Evolutionary conservation across 73 alveolate genomes (phyloP), one percentile per base, ranked within the genome.

Genomic region (Symbiodinium pilosum): DNA sequence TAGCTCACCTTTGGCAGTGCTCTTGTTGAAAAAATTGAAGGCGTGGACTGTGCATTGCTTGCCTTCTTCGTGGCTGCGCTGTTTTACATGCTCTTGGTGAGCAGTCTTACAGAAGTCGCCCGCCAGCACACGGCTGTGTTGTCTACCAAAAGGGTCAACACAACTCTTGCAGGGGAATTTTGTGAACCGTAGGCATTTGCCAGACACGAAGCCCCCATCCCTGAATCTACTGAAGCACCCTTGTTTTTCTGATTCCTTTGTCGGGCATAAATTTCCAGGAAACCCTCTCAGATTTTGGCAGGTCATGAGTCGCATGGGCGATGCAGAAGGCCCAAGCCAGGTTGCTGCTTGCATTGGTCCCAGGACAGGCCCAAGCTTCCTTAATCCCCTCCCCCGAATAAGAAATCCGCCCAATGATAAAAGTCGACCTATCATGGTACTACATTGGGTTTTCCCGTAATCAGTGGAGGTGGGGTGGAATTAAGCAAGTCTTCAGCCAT

Each of bases 311-410:
- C 85, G 85, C 32, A 73, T 73, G 85, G 85, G 85, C 5, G 41
- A 73, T 73, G 85, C 85, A 5, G 85, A 73, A 73, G 85, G 85
- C 8, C 85, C 85, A 26, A 73, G 85, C 43, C 85, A 73, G 30
- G 85, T 73, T 34, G 85, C 85, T 6, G 85, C 85, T 26, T 73
- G 85, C 85, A 73, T 73, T 26, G 85, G 85, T 20, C 85, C 85
- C 44, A 73, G 85, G 85, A 73, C 30, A 32, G 85, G 83, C 14
- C 71, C 26, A 12, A 3, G 73, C 26, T 54, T n/a, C 34, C n/a
- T n/a, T n/a, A n/a, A n/a, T n/a, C n/a, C n/a, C n/a, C n/a, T n/a
- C n/a, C n/a, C n/a, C n/a, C n/a, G n/a, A n/a, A n/a, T n/a, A n/a
- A n/a, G n/a, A n/a, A n/a, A n/a, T n/a, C n/a, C n/a, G n/a, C n/a